phyloP scores from a whole-genome alignment of 495 filamentous ascomycete species.

The Hypoxylon fuscum region DNA sequence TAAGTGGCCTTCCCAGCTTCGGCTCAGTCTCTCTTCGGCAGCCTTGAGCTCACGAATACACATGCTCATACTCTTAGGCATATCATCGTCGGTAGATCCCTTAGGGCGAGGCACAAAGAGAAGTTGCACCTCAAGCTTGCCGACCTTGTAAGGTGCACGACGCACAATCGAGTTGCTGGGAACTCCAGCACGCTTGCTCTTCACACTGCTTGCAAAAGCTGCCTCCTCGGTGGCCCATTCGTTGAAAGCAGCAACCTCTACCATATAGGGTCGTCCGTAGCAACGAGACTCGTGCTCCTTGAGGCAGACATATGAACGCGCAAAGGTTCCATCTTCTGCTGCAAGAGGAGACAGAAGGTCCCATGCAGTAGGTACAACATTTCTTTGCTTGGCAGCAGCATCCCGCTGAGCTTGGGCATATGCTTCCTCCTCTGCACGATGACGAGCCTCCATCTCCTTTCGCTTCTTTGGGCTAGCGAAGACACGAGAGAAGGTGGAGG shows the following conservation, averaged over 20 bases:
- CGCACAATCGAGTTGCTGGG: slow-evolving; percentile 67
- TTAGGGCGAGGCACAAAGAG: slow-evolving; percentile 93
- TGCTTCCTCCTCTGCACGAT: slow-evolving; percentile 77
- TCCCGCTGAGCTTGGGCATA: slow-evolving; percentile 72
- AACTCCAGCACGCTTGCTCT: slow-evolving; percentile 75
- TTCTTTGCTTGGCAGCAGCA: slow-evolving; percentile 66
- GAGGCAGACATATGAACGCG: slow-evolving; percentile 87
- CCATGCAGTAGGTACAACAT: slow-evolving; percentile 73
- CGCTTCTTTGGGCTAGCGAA: slow-evolving; percentile 95
- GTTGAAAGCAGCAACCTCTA: slow-evolving; percentile 93
- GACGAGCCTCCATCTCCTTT: slow-evolving; percentile 86
- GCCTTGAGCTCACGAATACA: slow-evolving; percentile 92
- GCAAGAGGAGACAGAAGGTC: slow-evolving; percentile 87
- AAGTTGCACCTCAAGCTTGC: slow-evolving; percentile 90
- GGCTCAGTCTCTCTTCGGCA: slow-evolving; percentile 75
- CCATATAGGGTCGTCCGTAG: slow-evolving; percentile 85
- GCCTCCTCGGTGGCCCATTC: slow-evolving; percentile 95
- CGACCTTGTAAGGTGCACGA: slow-evolving; percentile 90
- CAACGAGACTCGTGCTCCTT: slow-evolving; percentile 89
- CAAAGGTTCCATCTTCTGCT: slow-evolving; percentile 91
- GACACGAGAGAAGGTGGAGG: slow-evolving; percentile 87
- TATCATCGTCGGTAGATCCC: slow-evolving; percentile 89
- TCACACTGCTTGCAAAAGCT: slow-evolving; percentile 73
- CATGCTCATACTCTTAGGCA: slow-evolving; percentile 98
- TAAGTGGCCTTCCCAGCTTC: slow-evolving; percentile 85